phyloP scores from a whole-genome alignment of 345 rosid species.

The Mangifera indica region DNA sequence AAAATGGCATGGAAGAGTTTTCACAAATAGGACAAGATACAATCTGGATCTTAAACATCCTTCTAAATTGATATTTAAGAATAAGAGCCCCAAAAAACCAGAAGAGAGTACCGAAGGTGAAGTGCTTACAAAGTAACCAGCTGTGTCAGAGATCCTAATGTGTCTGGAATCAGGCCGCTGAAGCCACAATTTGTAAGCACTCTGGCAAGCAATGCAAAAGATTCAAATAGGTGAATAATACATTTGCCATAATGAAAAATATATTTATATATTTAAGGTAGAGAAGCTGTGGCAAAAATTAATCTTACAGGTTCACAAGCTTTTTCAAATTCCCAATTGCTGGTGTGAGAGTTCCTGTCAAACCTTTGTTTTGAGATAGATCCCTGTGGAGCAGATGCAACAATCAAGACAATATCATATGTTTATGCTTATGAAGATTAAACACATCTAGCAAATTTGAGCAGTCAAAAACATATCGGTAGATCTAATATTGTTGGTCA shows the following conservation, averaged over 20 bases:
- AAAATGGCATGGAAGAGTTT: background rate
- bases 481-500: too few relatives aligned
- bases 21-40: background rate
- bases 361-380: constrained; percentile 58
- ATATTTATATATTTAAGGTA: background rate
- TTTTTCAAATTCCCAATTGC: constrained; percentile 55
- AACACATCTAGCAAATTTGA: background rate
- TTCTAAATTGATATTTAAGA: background rate
- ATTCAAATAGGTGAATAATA: background rate
- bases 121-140: constrained; percentile 30
- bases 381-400: constrained; percentile 43
- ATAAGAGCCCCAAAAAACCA: background rate
- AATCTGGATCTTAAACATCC: too few relatives aligned
- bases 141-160: constrained; percentile 29
- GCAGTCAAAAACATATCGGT: too few relatives aligned
- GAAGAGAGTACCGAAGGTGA: background rate
- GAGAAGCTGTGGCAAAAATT: background rate
- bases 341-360: constrained; percentile 64
- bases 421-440: background rate
- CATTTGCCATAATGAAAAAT: background rate
- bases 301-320: constrained; percentile 58
- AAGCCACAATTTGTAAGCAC: constrained; percentile 32
- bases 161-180: constrained; percentile 30
- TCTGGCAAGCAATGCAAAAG: constrained; percentile 11
- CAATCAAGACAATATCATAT: background rate